Evolutionary conservation across 2,329 filamentous ascomycete species (phyloP).

Genomic region (Botrytis galanthina): DNA sequence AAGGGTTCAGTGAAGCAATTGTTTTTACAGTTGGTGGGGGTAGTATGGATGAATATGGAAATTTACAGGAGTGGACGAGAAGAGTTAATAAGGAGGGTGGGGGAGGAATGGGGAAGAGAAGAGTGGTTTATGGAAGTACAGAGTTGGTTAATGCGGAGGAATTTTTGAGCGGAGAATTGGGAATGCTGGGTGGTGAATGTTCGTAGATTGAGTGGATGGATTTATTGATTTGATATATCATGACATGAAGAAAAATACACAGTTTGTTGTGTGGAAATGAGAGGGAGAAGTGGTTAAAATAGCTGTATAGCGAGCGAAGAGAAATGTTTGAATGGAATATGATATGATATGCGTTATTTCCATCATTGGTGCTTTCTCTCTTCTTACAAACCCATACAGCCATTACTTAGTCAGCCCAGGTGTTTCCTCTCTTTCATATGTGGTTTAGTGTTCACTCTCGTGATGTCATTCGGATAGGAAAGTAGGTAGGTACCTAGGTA

Average conservation of each 20-base stretch:
- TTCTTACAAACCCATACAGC: too few relatives aligned
- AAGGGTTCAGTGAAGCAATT: slow-evolving; percentile 85
- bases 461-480: too few relatives aligned
- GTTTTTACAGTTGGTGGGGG: slow-evolving; percentile 96
- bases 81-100: slow-evolving; percentile 55
- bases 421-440: neutral
- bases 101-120: slow-evolving; percentile 63
- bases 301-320: neutral
- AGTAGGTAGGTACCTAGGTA: too few relatives aligned
- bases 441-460: neutral
- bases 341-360: neutral
- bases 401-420: too few relatives aligned
- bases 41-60: slow-evolving; percentile 98
- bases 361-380: too few relatives aligned
- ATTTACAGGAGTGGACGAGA: slow-evolving; percentile 92
- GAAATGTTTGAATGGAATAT: neutral
- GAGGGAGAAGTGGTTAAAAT: neutral
- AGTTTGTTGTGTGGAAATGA: neutral
- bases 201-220: neutral
- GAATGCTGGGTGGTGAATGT: slow-evolving; percentile 57
- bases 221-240: neutral
- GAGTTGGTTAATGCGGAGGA: slow-evolving; percentile 70
- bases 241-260: neutral
- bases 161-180: slow-evolving; percentile 63
- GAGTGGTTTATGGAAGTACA: slow-evolving; percentile 93